phyloP scores from a whole-genome alignment of 75 land plant genomes.

The Cryptomeria japonica region DNA sequence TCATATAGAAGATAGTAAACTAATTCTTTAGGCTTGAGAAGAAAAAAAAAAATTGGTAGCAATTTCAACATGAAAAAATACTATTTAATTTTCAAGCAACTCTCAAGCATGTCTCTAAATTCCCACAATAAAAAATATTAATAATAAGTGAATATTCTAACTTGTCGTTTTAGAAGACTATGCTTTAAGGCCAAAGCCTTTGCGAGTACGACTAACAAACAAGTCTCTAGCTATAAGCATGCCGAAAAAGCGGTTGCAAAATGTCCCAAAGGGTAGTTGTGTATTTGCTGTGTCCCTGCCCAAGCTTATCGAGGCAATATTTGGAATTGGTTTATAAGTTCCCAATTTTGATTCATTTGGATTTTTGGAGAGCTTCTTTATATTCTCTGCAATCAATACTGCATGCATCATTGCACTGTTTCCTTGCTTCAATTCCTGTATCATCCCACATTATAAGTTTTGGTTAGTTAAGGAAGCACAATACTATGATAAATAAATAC shows the following conservation, averaged over 20 bases:
- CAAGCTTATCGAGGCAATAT: slow-evolving; percentile 60
- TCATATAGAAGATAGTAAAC: too few relatives aligned
- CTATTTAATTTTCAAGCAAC: too few relatives aligned
- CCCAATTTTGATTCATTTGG: slow-evolving; percentile 32
- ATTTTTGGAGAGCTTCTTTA: slow-evolving; percentile 46
- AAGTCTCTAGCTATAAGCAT: slow-evolving; percentile 66
- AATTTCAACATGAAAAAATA: too few relatives aligned
- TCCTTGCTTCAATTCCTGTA: slow-evolving; percentile 87
- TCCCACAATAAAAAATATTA: too few relatives aligned
- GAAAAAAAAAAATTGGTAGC: too few relatives aligned
- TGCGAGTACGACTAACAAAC: slow-evolving; percentile 38
- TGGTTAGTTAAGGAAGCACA: too few relatives aligned
- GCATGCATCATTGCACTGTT: slow-evolving; percentile 64
- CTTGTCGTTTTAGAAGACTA: too few relatives aligned
- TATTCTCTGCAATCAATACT: slow-evolving; percentile 51
- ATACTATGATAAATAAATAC: too few relatives aligned
- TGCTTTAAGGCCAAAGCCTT: too few relatives aligned
- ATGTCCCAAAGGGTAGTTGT: slow-evolving; percentile 53
- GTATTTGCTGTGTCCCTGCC: slow-evolving; percentile 66
- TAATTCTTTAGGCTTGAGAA: too few relatives aligned
- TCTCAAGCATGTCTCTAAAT: too few relatives aligned
- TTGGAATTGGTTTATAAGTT: slow-evolving; percentile 37
- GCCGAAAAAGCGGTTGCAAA: slow-evolving; percentile 67
- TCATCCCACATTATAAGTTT: too few relatives aligned
- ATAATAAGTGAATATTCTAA: not conserved